phyloP scores from a whole-genome alignment of 2,329 filamentous ascomycete genomes.

The Botryotinia narcissicola region DNA sequence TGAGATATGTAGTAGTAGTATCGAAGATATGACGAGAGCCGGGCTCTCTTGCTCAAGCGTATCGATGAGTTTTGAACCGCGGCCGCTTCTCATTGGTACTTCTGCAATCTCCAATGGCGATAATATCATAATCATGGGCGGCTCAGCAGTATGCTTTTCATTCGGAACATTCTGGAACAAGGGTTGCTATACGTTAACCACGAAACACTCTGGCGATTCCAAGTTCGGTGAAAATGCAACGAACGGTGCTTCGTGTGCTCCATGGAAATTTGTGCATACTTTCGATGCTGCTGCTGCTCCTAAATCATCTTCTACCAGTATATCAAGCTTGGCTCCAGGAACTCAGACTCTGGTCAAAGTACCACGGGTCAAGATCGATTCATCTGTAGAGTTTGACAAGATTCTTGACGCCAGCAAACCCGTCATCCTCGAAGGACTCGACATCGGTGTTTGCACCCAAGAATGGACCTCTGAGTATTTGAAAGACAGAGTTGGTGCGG shows the following conservation, averaged over 20 bases:
- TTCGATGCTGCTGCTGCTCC: constrained; percentile 19
- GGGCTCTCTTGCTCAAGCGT: neutral
- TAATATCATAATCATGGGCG: constrained; percentile 65
- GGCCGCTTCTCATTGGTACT: constrained; percentile 71
- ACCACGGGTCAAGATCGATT: constrained; percentile 51
- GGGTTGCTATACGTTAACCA: constrained; percentile 40
- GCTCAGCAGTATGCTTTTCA: constrained; percentile 85
- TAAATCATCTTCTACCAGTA: neutral
- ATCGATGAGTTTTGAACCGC: constrained; percentile 37
- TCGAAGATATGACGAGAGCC: neutral
- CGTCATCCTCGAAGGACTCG: constrained; percentile 60
- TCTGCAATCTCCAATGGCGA: constrained; percentile 50
- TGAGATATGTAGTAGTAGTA: constrained; percentile 46
- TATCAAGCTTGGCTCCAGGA: neutral
- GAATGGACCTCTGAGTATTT: constrained; percentile 71
- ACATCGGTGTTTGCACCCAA: constrained; percentile 65
- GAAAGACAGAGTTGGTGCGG: constrained; percentile 55
- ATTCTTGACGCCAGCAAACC: constrained; percentile 60
- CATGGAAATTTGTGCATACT: constrained; percentile 32
- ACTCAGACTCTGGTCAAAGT: constrained; percentile 41
- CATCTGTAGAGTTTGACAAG: constrained; percentile 55
- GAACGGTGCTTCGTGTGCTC: neutral
- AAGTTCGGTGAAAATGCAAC: neutral
- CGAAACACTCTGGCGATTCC: neutral
- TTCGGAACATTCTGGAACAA: constrained; percentile 85